These are phyloP conservation scores for Gracilaria caudata DNA, from an alignment of 23 red algal species.

Conservation along the genomic window DNA sequence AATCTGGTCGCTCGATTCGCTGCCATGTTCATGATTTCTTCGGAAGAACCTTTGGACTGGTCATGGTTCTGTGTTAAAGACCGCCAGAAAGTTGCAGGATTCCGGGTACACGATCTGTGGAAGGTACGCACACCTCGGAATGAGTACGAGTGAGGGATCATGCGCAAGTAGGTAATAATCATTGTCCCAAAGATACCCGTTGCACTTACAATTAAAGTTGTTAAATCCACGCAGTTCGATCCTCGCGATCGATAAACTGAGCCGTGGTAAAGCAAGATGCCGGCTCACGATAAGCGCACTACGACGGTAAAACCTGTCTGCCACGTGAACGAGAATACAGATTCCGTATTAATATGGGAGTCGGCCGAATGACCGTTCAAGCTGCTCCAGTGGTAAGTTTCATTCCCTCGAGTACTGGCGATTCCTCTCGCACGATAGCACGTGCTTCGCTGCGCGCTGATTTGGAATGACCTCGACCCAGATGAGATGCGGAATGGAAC, in stretches of 20 bases:
- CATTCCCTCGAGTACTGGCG: background rate
- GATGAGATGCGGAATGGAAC: too few species aligned
- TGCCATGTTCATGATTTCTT: conserved; percentile 48
- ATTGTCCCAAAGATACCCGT: background rate
- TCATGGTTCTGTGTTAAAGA: background rate
- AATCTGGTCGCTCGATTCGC: conserved; percentile 60
- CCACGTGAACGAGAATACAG: background rate
- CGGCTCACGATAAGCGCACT: background rate
- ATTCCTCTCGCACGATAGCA: background rate
- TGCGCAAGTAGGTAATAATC: background rate
- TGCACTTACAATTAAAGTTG: background rate
- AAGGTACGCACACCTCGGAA: background rate
- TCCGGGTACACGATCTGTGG: background rate
- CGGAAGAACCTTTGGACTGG: background rate
- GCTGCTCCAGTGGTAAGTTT: background rate
- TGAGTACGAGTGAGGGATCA: background rate
- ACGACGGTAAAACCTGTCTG: background rate
- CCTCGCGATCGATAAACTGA: background rate
- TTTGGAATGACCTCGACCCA: too few species aligned
- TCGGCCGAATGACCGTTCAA: background rate
- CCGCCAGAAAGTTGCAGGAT: background rate
- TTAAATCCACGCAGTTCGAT: background rate
- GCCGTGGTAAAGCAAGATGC: background rate
- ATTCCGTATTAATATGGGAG: too few species aligned
- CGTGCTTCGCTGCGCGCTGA: background rate